Conservation (phyloP, 1,284 basidiomycete genomes). For the Pisolithus thermaeus region DNA sequence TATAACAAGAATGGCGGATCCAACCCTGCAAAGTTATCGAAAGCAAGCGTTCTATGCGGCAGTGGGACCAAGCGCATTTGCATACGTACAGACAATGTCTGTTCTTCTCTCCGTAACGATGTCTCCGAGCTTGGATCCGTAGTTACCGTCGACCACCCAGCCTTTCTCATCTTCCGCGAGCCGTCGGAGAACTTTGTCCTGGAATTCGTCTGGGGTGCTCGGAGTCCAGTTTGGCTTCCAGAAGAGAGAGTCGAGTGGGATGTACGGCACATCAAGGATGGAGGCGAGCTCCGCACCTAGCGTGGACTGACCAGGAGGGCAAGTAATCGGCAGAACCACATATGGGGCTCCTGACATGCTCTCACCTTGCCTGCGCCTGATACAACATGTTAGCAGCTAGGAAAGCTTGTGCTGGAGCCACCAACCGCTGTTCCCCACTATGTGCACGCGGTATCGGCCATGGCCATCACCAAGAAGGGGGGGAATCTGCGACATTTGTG, state of each 20-base stretch:
- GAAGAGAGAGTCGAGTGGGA: constrained; percentile 37
- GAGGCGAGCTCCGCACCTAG: constrained; percentile 36
- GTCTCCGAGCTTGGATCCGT: constrained; percentile 21
- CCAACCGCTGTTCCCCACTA: constrained; percentile 49
- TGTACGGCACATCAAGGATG: constrained; percentile 37
- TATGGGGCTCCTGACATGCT: constrained; percentile 3
- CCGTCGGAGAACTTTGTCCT: constrained; percentile 24
- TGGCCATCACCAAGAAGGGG: constrained; percentile 43
- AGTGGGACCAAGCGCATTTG: not conserved
- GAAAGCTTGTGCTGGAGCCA: not conserved
- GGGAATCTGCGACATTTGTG: constrained; percentile 11
- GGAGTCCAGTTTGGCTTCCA: constrained; percentile 42
- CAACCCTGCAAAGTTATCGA: constrained; percentile 37
- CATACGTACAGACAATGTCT: constrained; percentile 48
- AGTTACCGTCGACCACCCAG: constrained; percentile 47
- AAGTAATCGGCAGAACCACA: not conserved
- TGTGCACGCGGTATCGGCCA: constrained; percentile 40
- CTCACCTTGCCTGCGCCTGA: constrained; percentile 38
- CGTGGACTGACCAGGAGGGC: constrained; percentile 35
- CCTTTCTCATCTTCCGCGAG: constrained; percentile 27
- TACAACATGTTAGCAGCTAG: constrained; percentile 1
- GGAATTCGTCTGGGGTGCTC: constrained; percentile 33
- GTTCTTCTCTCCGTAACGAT: constrained; percentile 37
- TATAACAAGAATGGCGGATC: constrained; percentile 56
- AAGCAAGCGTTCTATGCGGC: not conserved